Conservation (phyloP, 768 basidiomycete species). For the Boletus subcaerulescens region DNA sequence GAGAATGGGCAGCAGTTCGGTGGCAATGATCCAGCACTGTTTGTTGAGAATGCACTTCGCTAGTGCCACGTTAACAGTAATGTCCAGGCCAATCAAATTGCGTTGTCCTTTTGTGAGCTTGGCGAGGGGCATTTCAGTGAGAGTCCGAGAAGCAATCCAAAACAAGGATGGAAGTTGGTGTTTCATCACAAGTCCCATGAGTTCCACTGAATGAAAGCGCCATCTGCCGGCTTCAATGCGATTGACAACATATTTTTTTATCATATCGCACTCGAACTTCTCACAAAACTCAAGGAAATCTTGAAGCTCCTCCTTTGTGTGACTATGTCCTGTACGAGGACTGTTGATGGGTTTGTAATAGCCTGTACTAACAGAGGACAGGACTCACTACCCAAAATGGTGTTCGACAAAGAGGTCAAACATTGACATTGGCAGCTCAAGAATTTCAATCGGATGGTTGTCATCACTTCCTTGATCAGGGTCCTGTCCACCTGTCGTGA, state of each 20-base stretch:
- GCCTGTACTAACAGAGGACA: no score
- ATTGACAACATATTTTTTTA: background rate
- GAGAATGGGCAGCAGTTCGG: background rate
- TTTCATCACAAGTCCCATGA: background rate
- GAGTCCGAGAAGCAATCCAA: background rate
- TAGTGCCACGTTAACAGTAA: no score
- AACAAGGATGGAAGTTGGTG: background rate
- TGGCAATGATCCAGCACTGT: slow-evolving; percentile 3
- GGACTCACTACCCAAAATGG: no score
- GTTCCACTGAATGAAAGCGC: background rate
- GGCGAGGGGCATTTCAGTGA: background rate
- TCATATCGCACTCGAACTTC: background rate
- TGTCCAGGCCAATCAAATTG: no score
- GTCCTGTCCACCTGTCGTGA: no score
- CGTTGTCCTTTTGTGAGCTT: no score
- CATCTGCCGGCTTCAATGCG: no score
- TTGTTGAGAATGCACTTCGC: background rate
- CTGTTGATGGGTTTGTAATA: background rate
- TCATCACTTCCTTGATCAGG: no score
- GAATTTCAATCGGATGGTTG: no score
- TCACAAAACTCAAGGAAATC: background rate
- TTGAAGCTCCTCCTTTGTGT: background rate
- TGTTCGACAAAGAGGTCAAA: no score
- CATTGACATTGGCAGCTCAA: no score
- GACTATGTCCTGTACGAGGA: background rate